A percentile compares a stretch with the other conserved stretches of the same genome.
These are phyloP conservation scores for Coelastrella sp. DNA, from an alignment of 139 green algal genomes.

Conservation along the genomic window DNA sequence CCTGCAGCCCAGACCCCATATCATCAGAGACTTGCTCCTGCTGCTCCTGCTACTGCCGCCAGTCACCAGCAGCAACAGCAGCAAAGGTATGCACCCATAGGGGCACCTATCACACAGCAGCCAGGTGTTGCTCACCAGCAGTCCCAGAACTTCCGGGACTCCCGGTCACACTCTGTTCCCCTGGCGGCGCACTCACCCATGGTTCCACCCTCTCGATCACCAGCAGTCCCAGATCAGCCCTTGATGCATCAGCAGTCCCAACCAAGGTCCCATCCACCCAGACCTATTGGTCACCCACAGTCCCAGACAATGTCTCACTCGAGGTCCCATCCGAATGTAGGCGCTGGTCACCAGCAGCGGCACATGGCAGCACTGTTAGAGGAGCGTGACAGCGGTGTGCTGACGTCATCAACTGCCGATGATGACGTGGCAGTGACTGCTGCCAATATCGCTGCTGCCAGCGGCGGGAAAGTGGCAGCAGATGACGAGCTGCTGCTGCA, in stretches of 20 bases:
- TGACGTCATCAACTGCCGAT: neutral
- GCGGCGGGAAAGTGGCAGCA: neutral
- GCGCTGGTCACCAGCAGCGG: conserved; percentile 6
- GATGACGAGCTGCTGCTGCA: neutral
- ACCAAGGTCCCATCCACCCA: neutral
- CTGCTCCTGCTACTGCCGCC: neutral
- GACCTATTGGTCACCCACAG: neutral
- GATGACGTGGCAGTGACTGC: neutral
- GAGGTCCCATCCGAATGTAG: neutral
- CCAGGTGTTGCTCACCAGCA: neutral
- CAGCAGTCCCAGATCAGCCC: neutral
- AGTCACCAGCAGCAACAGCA: neutral
- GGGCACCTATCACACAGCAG: neutral
- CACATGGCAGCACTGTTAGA: neutral
- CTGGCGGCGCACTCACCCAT: neutral
- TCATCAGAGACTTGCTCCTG: neutral
- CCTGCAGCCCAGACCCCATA: neutral
- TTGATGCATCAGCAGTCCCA: neutral
- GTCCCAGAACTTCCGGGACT: neutral
- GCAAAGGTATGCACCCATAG: neutral
- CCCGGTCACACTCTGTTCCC: neutral
- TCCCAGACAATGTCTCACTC: neutral
- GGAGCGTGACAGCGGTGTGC: neutral
- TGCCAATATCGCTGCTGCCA: conserved; percentile 4
- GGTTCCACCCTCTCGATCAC: neutral